phyloP scores from a whole-genome alignment of 306 rosid species.

The Hippophae tibetana region DNA sequence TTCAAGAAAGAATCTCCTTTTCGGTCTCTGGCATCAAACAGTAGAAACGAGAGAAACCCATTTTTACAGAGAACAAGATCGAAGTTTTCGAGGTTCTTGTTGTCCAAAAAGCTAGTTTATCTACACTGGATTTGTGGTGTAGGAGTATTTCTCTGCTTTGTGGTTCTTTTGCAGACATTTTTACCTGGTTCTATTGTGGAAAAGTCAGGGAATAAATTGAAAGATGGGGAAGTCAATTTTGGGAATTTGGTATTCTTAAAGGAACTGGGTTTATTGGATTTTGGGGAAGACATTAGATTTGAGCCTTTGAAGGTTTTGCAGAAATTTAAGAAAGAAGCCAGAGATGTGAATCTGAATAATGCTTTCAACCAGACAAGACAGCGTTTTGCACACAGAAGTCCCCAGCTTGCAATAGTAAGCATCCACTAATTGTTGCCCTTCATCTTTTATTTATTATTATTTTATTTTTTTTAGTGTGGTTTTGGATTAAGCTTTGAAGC shows the following conservation, averaged over 20 bases:
- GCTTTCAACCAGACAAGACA: conserved; percentile 34
- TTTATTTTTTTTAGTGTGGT: conserved; percentile 1
- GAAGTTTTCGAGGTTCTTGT: conserved; percentile 69
- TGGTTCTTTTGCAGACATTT: conserved; percentile 73
- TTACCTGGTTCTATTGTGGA: conserved; percentile 75
- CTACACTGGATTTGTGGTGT: conserved; percentile 93
- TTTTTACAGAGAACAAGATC: conserved; percentile 80
- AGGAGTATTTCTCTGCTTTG: conserved; percentile 62
- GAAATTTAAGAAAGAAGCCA: conserved; percentile 43
- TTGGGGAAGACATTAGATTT: conserved; percentile 62
- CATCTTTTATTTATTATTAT: neutral
- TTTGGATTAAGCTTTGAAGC: conserved; percentile 1
- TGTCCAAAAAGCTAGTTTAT: conserved; percentile 71
- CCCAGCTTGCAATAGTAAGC: conserved; percentile 86
- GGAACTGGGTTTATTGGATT: conserved; percentile 49
- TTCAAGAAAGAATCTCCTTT: conserved; percentile 62
- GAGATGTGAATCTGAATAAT: conserved; percentile 24
- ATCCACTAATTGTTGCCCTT: conserved; percentile 8
- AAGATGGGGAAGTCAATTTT: conserved; percentile 35
- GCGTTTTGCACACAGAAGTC: conserved; percentile 63
- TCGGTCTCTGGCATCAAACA: conserved; percentile 31
- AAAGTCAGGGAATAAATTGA: conserved; percentile 26
- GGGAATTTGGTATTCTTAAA: conserved; percentile 31
- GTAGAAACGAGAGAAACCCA: conserved; percentile 45
- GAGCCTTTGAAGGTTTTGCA: conserved; percentile 53